Conservation (phyloP, 1,284 basidiomycete species). For the Trichosporon asahii region DNA sequence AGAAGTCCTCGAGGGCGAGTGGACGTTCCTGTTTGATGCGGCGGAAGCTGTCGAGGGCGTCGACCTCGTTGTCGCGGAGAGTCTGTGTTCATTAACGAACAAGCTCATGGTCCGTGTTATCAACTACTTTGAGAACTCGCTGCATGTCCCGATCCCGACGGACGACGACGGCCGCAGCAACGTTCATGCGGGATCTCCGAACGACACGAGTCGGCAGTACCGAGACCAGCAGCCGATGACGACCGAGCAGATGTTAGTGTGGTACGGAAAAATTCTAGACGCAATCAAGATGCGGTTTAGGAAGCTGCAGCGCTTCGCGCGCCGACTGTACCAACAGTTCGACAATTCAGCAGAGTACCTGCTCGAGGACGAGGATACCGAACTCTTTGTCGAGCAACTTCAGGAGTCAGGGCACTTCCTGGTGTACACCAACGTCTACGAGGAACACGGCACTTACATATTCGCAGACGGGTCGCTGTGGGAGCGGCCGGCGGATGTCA, state of each 20-base stretch:
- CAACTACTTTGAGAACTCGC: constrained; percentile 90
- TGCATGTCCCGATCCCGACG: constrained; percentile 64
- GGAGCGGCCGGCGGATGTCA: constrained; percentile 76
- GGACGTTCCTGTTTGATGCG: constrained; percentile 92
- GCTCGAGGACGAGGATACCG: constrained; percentile 74
- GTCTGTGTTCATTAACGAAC: constrained; percentile 84
- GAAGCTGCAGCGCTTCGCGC: constrained; percentile 87
- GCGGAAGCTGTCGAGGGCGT: constrained; percentile 85
- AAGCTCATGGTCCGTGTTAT: constrained; percentile 85
- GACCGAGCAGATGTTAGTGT: constrained; percentile 74
- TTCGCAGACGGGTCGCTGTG: constrained; percentile 79
- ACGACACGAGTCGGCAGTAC: constrained; percentile 11
- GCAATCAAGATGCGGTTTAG: constrained; percentile 88
- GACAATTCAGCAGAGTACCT: constrained; percentile 94
- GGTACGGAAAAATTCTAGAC: constrained; percentile 92
- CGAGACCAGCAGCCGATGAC: constrained; percentile 59
- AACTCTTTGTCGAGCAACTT: constrained; percentile 73
- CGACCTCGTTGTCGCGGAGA: constrained; percentile 87
- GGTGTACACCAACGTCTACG: constrained; percentile 84
- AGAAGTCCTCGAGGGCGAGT: constrained; percentile 92
- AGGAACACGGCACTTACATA: constrained; percentile 91
- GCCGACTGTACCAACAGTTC: constrained; percentile 77
- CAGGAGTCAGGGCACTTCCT: constrained; percentile 89
- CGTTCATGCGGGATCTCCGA: background rate
- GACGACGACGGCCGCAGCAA: constrained; percentile 7